These are phyloP conservation scores for Tilletiopsis washingtonensis DNA, from an alignment of 1,284 basidiomycete genomes.

Conservation along the genomic window DNA sequence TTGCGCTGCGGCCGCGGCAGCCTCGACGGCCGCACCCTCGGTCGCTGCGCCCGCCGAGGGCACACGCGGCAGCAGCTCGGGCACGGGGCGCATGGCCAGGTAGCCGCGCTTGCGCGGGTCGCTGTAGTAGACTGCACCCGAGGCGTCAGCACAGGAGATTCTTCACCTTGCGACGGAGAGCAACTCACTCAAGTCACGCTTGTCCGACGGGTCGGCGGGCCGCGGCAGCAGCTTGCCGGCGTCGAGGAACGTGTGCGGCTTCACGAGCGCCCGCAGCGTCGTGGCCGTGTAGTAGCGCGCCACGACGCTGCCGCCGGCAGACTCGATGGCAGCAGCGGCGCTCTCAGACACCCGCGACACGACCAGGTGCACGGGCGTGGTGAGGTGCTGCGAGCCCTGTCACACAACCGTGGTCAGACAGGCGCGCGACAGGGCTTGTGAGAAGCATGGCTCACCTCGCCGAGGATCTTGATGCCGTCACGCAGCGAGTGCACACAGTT, in stretches of 20 bases:
- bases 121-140: conserved; percentile 27
- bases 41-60: too few species aligned
- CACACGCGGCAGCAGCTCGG: background rate
- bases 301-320: conserved; percentile 70
- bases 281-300: conserved; percentile 88
- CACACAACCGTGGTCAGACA: background rate
- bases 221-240: conserved; percentile 26
- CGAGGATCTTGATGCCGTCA: conserved; percentile 84
- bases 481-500: conserved; percentile 80
- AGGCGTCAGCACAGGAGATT: background rate
- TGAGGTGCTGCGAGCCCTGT: conserved; percentile 63
- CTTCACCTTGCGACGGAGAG: background rate
- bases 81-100: conserved; percentile 14
- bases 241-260: conserved; percentile 52
- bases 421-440: background rate
- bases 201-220: conserved; percentile 31
- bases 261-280: conserved; percentile 70
- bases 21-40: too few species aligned
- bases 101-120: conserved; percentile 28
- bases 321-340: conserved; percentile 77
- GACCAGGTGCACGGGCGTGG: conserved; percentile 68
- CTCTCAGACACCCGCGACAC: conserved; percentile 77
- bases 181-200: conserved; percentile 31
- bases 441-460: conserved; percentile 56
- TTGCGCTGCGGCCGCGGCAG: too few species aligned